Evolutionary conservation across 2,329 filamentous ascomycete genomes (phyloP), one percentile per base, ranked within the genome.

Genomic region (Tympanopsis confertula): DNA sequence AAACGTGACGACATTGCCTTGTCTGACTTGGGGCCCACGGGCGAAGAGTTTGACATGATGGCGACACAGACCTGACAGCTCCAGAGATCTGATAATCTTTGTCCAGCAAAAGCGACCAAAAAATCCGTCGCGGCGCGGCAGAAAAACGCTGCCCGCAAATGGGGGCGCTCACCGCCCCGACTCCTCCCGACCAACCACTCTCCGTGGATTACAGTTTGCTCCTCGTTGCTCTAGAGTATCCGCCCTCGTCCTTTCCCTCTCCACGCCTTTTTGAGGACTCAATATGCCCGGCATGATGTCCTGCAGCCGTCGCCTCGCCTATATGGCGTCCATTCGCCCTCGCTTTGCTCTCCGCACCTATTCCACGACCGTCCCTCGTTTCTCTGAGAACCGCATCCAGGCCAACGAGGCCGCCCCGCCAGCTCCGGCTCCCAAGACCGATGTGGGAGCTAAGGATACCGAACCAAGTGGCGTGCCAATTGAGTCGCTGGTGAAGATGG

Each of bases 401-500:
- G 12, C 30, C 30, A 33, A 33, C 15, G 30, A 33, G 10, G 10
- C 30, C 10, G 17, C 7, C 30, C 30, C 30, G 30, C 30, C 12
- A 17, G 17, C 30, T 15, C 30, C 30, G 10, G 17, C 30, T 15
- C 30, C 30, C 30, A 33, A 33, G 30, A 10, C 30, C 30, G 17
- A 33, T 17, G 30, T 33, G 10, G 10, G 10, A 7, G 30, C 30
- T 18, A 33, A 10, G 10, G 17, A 33, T 33, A 15, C 30, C 17
- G 17, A 10, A 10, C 30, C 30, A 7, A 17, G 7, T 15, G 30
- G 17, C 17, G 17, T 15, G 10, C 30, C 30, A 7, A 17, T 18
- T 15, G 30, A 33, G 10, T 10, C 30, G 10, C 65, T 41, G 58
- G 63, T 43, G 37, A 59, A 62, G 46, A 55, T 63, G 46, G 63